Evolutionary conservation across 2,329 filamentous ascomycete genomes (phyloP), one percentile per base, ranked within the genome.

Genomic region (Fusarium continuum): DNA sequence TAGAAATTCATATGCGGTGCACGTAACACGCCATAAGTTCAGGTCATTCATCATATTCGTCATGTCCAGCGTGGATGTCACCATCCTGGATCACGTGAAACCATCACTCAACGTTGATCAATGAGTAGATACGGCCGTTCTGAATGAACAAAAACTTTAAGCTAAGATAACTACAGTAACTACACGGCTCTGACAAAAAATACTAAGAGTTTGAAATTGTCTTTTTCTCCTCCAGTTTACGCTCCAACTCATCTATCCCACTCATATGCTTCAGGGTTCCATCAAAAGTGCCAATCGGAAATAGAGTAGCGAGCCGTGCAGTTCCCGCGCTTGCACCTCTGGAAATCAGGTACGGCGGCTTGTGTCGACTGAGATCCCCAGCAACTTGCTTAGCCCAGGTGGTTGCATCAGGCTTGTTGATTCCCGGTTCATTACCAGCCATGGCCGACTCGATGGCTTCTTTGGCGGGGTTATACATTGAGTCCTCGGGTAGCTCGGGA

Each of bases 331-430:
- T 43, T 6, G 23, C 44, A 3, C 65, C 65, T 19, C 58, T 59
- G 11, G 13, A 66, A 1, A 68, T 28, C 2, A 55, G 4, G 17
- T 50, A 28, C 1, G 65, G 54, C 8, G 65, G 58, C n/a, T 68
- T 68, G 0, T n/a, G 43, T 11, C 56, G 53, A 31, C 51, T 66
- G 11, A 68, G 14, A 11, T 68, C 65, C 7, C 9, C 13, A 10
- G 47, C 62, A 11, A 68, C 65, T 2, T 66, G 65, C 11, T 58
- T 57, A 4, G 65, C 65, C 65, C 65, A 68, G 0, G 31, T 34
- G 1, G 8, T 10, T 2, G 41, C 20, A 49, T 55, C 49, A 1
- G 23, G 23, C 13, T 48, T 55, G 2, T 41, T 39, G 3, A 61
- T 36, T 1, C 53, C 62, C 2, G 7, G 9, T 22, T 51, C 40